Base-by-base conservation (phyloP, 495 filamentous ascomycete genomes). In the Penicillium paradoxum region DNA sequence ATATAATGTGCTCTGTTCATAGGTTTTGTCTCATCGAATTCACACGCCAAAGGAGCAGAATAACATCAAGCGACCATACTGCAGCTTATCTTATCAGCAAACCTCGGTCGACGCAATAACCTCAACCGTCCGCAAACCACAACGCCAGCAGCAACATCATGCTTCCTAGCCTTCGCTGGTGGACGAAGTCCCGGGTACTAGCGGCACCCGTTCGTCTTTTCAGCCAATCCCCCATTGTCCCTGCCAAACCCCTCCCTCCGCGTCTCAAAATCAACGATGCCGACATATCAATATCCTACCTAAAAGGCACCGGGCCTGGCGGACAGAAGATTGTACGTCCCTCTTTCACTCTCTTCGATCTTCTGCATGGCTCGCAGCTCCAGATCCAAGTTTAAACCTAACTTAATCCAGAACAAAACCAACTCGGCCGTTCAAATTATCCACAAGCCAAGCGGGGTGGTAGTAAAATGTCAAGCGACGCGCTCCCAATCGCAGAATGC, bases 351-450 rank as follows among this genome's bases (percentile, higher is more conserved):
- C n/a, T n/a, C n/a, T n/a, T n/a, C n/a, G n/a, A n/a, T n/a, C n/a
- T n/a, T n/a, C n/a, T n/a, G n/a, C n/a, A n/a, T n/a, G n/a, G n/a
- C n/a, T n/a, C n/a, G n/a, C n/a, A n/a, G n/a, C n/a, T n/a, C n/a
- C n/a, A n/a, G n/a, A 30, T 14, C 21, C 27, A 10, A 10, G 4
- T 10, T 3, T 49, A 54, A 33, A 42, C 3, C 27, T 50, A 18
- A 40, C 37, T 7, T n/a, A 9, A n/a, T 18, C 32, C 48, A 91
- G 88, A 98, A 98, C 74, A 98, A 98, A 85, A 97, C 93, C 19
- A 85, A 83, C 57, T 97, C 89, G 8, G 93, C 93, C 41, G 93
- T 97, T 34, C 95, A 98, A 64, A 78, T 98, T 22, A 91, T 83
- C 51, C 93, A 98, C 72, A 70, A 88, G 18, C 89, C 91, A 13